Evolutionary conservation across 1,284 basidiomycete genomes (phyloP).

Genomic region (Ceratobasidium sp.): DNA sequence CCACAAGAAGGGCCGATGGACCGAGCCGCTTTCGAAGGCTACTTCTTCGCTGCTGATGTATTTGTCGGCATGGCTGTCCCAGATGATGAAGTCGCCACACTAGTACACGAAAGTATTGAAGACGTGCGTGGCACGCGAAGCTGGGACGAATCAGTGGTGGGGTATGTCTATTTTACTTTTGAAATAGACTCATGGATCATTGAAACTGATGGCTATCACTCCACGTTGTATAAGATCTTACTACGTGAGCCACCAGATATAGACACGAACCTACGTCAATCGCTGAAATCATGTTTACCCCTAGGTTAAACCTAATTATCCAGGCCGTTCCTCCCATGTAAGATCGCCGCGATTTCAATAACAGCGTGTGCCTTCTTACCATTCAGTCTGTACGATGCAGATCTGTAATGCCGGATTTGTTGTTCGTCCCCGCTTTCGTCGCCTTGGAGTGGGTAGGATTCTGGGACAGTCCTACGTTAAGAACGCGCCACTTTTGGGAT

Average conservation of each 20-base stretch:
- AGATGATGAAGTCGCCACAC: constrained; percentile 43
- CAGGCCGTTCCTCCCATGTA: constrained; percentile 91
- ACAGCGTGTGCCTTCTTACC: neutral
- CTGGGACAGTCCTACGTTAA: constrained; percentile 83
- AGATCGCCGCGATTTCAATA: constrained; percentile 39
- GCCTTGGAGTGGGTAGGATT: constrained; percentile 71
- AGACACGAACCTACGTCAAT: constrained; percentile 21
- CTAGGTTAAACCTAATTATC: constrained; percentile 89
- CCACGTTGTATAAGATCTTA: constrained; percentile 58
- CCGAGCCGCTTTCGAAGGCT: constrained; percentile 66
- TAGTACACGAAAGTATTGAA: constrained; percentile 51
- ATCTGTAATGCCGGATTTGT: constrained; percentile 92
- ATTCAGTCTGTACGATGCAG: constrained; percentile 50
- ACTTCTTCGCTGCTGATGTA: constrained; percentile 79
- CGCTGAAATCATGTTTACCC: constrained; percentile 17
- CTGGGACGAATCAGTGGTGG: constrained; percentile 76
- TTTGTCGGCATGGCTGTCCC: constrained; percentile 68
- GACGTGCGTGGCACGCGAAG: constrained; percentile 57
- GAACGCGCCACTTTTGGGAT: constrained; percentile 82
- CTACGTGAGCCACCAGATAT: constrained; percentile 63
- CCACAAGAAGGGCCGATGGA: constrained; percentile 65
- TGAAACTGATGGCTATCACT: neutral
- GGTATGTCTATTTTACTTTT: constrained; percentile 78
- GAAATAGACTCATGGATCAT: constrained; percentile 10
- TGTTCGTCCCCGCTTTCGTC: constrained; percentile 72